Conservation (phyloP, 108 stramenopile genomes). For the Conticribra weissflogii region DNA sequence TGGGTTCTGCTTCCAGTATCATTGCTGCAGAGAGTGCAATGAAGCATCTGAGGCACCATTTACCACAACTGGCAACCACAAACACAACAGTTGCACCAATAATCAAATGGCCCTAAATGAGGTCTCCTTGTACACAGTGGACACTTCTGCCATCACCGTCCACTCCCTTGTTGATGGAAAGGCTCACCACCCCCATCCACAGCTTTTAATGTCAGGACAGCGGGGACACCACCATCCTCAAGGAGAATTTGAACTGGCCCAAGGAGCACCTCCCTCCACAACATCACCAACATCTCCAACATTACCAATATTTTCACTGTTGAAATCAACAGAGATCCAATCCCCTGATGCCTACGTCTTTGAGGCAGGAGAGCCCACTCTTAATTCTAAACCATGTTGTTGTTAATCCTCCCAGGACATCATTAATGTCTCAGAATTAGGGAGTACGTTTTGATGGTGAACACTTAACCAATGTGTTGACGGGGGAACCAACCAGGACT, state of each 20-base stretch:
- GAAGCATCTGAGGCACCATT: no score
- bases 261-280: neutral
- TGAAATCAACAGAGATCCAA: conserved; percentile 55
- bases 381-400: conserved; percentile 4
- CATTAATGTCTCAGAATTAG: neutral
- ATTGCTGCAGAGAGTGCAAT: no score
- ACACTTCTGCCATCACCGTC: neutral
- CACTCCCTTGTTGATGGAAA: neutral
- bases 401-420: neutral
- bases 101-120: neutral
- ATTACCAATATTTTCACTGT: neutral
- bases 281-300: neutral
- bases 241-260: no score
- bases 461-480: neutral
- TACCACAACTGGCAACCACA: no score
- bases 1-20: no score
- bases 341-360: conserved; percentile 65
- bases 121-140: neutral
- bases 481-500: neutral
- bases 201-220: neutral
- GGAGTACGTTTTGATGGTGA: neutral
- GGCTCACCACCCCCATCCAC: neutral
- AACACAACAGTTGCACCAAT: neutral
- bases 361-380: conserved; percentile 60
- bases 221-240: neutral